Conservation (phyloP, 176 grass and related monocot species). For the Paspalum notatum region DNA sequence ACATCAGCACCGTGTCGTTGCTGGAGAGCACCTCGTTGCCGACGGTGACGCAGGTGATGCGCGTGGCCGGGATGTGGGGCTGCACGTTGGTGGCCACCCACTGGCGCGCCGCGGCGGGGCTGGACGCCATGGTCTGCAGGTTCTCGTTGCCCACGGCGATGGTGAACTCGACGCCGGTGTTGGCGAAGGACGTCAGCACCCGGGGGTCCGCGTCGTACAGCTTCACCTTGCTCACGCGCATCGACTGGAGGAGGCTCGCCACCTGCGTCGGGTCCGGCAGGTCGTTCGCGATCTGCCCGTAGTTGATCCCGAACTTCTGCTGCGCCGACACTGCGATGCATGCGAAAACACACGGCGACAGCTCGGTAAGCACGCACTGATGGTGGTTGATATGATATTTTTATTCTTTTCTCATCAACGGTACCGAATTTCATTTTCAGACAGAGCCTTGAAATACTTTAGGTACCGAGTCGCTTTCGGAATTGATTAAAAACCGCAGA, state of each 20-base stretch:
- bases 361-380: background rate
- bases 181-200: conserved; percentile 68
- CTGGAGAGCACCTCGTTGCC: conserved; percentile 83
- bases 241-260: conserved; percentile 55
- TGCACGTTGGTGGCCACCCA: conserved; percentile 74
- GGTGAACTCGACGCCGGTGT: conserved; percentile 77
- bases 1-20: conserved; percentile 44
- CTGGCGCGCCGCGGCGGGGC: conserved; percentile 48
- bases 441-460: conserved; percentile 32
- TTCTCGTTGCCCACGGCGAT: conserved; percentile 76
- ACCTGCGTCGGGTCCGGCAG: conserved; percentile 67
- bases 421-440: conserved; percentile 33
- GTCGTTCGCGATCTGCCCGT: conserved; percentile 82
- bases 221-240: conserved; percentile 81
- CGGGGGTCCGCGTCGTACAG: conserved; percentile 74
- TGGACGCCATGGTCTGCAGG: conserved; percentile 46
- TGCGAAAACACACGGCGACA: background rate
- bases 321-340: conserved; percentile 45
- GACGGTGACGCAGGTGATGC: conserved; percentile 77
- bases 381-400: background rate
- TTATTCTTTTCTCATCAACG: background rate
- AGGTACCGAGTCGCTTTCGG: conserved; percentile 47
- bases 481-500: conserved; percentile 20
- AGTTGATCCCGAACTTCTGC: conserved; percentile 80
- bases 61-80: conserved; percentile 68